These are phyloP conservation scores for Salvia miltiorrhiza DNA, from an alignment of 257 asterid species.

Conservation along the genomic window DNA sequence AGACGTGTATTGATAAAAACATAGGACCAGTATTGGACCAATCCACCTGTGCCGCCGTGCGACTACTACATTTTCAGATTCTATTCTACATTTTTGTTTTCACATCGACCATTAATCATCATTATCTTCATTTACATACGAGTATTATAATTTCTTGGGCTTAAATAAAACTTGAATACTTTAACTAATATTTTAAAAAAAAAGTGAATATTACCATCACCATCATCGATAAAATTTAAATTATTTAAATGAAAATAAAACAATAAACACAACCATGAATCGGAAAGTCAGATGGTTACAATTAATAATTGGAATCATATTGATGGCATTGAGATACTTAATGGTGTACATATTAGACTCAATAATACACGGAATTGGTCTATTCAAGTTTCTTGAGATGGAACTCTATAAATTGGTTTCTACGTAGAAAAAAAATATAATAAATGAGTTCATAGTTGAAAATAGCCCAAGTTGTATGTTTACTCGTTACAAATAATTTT, in stretches of 20 bases:
- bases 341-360: background rate
- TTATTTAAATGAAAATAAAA: too few relatives aligned
- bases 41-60: background rate
- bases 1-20: background rate
- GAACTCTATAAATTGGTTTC: background rate
- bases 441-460: background rate
- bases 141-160: too few relatives aligned
- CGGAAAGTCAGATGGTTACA: too few relatives aligned
- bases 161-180: too few relatives aligned
- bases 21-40: slow-evolving; percentile 9
- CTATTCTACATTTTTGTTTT: too few relatives aligned
- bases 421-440: background rate
- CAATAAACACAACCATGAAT: too few relatives aligned
- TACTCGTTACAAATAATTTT: background rate
- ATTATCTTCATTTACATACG: background rate
- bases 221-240: too few relatives aligned
- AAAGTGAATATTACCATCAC: too few relatives aligned
- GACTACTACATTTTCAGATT: background rate
- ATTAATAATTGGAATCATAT: too few relatives aligned
- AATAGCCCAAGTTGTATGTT: background rate
- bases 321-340: background rate
- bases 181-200: too few relatives aligned
- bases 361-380: background rate
- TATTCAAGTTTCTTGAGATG: background rate
- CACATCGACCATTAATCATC: too few relatives aligned